Evolutionary conservation across 1,139 yeast genomes (phyloP).

Genomic region (Magnusiomyces paraingens): DNA sequence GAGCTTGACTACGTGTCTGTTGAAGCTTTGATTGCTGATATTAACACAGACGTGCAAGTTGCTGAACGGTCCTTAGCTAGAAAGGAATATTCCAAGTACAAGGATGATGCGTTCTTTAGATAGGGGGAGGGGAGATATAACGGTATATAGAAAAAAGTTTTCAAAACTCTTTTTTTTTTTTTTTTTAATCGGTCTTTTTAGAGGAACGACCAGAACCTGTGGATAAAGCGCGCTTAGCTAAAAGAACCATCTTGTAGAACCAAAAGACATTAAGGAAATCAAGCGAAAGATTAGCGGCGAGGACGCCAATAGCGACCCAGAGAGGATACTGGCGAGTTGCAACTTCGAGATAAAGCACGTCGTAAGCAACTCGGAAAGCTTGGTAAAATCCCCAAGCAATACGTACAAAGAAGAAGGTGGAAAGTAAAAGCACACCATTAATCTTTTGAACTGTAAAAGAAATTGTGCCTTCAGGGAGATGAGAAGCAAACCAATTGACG

Average conservation of each 20-base stretch:
- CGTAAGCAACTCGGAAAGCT: conserved; percentile 41
- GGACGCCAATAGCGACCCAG: conserved; percentile 45
- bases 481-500: conserved; percentile 82
- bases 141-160: not conserved
- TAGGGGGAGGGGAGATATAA: not conserved
- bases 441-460: conserved; percentile 47
- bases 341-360: conserved; percentile 18
- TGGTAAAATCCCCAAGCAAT: conserved; percentile 88
- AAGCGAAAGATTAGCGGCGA: conserved; percentile 57
- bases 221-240: conserved; percentile 15
- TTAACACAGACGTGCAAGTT: conserved; percentile 67
- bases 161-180: too few relatives aligned
- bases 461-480: conserved; percentile 53
- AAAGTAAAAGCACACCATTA: conserved; percentile 66
- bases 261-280: conserved; percentile 55
- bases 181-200: conserved; percentile 8
- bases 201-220: conserved; percentile 13
- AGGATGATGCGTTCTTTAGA: conserved; percentile 19
- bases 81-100: conserved; percentile 31
- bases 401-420: conserved; percentile 68
- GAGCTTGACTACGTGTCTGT: conserved; percentile 80
- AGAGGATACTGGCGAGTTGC: conserved; percentile 34
- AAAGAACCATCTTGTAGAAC: conserved; percentile 68
- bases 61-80: conserved; percentile 47
- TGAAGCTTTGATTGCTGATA: conserved; percentile 83